Conservation (phyloP, 1,139 yeast genomes). For the Suhomyces guaymorum region DNA sequence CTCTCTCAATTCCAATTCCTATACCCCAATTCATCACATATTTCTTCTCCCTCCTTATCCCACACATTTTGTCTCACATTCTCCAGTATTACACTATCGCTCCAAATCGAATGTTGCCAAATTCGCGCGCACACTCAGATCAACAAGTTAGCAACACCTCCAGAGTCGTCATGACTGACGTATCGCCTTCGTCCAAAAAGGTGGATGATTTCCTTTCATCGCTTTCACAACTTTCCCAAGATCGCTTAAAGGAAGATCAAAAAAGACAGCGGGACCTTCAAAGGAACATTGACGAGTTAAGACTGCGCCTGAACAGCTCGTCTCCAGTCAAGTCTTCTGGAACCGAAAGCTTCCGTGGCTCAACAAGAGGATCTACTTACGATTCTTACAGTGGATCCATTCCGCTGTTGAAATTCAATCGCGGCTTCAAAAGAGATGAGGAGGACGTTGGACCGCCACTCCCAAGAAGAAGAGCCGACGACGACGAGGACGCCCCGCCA, state of each 20-base stretch:
- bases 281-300: constrained; percentile 32
- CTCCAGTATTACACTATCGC: too few species aligned
- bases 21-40: too few species aligned
- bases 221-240: constrained; percentile 36
- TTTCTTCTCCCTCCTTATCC: too few species aligned
- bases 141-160: neutral
- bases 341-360: too few species aligned
- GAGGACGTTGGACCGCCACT: constrained; percentile 11
- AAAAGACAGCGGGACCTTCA: constrained; percentile 35
- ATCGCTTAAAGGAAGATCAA: constrained; percentile 33
- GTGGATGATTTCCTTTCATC: constrained; percentile 39
- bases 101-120: constrained; percentile 6
- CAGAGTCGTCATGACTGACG: constrained; percentile 7
- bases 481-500: constrained; percentile 15
- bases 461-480: constrained; percentile 12
- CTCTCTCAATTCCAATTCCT: too few species aligned
- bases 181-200: constrained; percentile 30
- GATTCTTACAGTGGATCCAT: neutral
- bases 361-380: too few species aligned
- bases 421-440: constrained; percentile 11
- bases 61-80: too few species aligned
- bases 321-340: constrained; percentile 24
- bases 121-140: constrained; percentile 4
- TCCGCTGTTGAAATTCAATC: constrained; percentile 25
- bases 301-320: constrained; percentile 27